phyloP scores from a whole-genome alignment of 495 filamentous ascomycete species.

The Patellaria atrata region DNA sequence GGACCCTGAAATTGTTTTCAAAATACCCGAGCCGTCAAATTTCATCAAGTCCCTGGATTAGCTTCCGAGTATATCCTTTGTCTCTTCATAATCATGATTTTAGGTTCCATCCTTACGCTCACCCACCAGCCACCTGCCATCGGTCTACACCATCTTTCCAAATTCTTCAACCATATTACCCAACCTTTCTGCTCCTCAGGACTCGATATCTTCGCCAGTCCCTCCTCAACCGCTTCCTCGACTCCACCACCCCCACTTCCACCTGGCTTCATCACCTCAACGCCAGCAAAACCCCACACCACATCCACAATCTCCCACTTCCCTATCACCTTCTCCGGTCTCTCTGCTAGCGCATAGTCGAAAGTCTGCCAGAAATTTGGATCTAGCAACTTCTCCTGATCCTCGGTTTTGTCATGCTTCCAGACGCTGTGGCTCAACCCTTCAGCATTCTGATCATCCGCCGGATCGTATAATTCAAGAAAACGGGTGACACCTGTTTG shows the following conservation, averaged over 20 bases:
- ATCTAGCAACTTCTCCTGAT: constrained; percentile 37
- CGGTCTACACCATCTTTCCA: constrained; percentile 9
- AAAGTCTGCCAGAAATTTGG: constrained; percentile 67
- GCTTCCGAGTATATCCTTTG: constrained; percentile 1
- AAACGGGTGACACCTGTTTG: constrained; percentile 94
- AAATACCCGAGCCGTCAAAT: too few relatives aligned
- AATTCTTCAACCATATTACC: constrained; percentile 32
- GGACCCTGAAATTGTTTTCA: too few relatives aligned
- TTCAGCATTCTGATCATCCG: constrained; percentile 2
- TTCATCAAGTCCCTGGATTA: too few relatives aligned
- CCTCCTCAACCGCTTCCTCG: constrained; percentile 1
- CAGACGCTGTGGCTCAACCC: constrained; percentile 27
- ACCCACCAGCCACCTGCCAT: constrained; percentile 26
- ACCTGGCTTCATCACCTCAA: constrained; percentile 48
- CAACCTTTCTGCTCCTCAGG: constrained; percentile 29
- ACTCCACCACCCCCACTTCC: constrained; percentile 8
- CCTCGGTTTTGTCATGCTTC: constrained; percentile 54
- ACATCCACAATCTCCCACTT: constrained; percentile 58
- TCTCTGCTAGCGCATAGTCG: constrained; percentile 67
- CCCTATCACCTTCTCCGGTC: constrained; percentile 42
- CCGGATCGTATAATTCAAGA: constrained; percentile 25
- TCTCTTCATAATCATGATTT: constrained; percentile 25
- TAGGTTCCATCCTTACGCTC: constrained; percentile 43
- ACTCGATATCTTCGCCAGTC: constrained; percentile 3
- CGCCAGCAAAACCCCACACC: constrained; percentile 55